These are phyloP conservation scores for Trypanosoma caninum DNA, from an alignment of 208 protist genomes.

Conservation along the genomic window DNA sequence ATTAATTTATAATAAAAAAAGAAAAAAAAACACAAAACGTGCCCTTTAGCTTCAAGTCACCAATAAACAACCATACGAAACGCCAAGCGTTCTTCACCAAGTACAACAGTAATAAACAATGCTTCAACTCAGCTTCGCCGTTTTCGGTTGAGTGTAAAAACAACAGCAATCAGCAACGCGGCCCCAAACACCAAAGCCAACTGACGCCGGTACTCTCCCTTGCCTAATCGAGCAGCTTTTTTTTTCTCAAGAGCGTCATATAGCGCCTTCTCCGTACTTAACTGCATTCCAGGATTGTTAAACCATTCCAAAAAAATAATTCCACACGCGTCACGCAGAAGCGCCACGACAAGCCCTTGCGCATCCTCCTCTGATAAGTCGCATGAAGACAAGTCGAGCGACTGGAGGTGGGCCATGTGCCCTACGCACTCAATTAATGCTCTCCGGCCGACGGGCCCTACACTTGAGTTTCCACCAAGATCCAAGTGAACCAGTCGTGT, in stretches of 20 bases:
- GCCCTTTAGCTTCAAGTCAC: too few relatives aligned
- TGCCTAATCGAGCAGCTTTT: not conserved
- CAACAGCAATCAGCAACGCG: conserved; percentile 17
- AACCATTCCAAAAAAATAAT: conserved; percentile 70
- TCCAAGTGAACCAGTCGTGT: conserved; percentile 48
- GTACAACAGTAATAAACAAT: too few relatives aligned
- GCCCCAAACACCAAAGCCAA: not conserved
- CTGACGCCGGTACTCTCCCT: not conserved
- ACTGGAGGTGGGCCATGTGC: conserved; percentile 41
- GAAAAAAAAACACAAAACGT: too few relatives aligned
- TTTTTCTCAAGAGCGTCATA: conserved; percentile 50
- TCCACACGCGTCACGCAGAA: conserved; percentile 38
- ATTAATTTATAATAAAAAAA: too few relatives aligned
- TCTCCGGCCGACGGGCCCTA: conserved; percentile 47
- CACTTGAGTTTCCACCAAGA: conserved; percentile 64
- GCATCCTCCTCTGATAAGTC: conserved; percentile 69
- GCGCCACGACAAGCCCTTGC: conserved; percentile 36
- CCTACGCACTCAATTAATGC: conserved; percentile 41
- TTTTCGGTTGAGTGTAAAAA: conserved; percentile 9
- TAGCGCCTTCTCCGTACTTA: conserved; percentile 54
- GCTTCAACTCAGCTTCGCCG: not conserved
- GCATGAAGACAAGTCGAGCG: conserved; percentile 74
- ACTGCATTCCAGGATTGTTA: conserved; percentile 77
- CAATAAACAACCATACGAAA: too few relatives aligned
- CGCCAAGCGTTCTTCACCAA: not conserved